Evolutionary conservation across 176 grass and related monocot genomes (phyloP), one percentile per base, ranked within the genome.

Genomic region (Phoenix dactylifera): DNA sequence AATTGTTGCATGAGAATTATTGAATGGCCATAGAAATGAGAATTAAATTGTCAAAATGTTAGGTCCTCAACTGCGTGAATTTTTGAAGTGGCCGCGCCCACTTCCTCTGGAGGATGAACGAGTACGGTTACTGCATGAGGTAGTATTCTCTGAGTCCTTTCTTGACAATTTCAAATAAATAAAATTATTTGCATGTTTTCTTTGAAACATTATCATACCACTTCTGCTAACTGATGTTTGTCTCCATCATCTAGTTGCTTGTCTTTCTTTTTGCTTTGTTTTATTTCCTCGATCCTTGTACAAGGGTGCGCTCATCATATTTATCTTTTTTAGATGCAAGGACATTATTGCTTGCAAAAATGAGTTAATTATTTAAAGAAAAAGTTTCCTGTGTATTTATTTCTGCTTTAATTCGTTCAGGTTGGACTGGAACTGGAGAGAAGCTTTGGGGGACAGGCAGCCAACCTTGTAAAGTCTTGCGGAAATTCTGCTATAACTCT

Each of bases 41-140:
- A 49, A 15, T 62, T 4, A 32, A 64, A 50, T 26, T 71, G 54
- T 84, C 29, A 20, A 60, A 82, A 68, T 59, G 77, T n/a, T 83
- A 91, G 93, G 87, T 9, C 58, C 81, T 4, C 51, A 97, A 63
- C 71, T 97, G 22, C 65, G 84, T 56, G 50, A 85, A 74, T 73
- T 97, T 61, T 66, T 91, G 26, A 85, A 86, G 54, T 97, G 93
- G 92, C 87, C 93, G 35, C 75, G 93, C 15, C 84, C 81, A 76
- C 57, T 97, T 18, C 93, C 93, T 57, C 80, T 86, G 68, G 84
- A 97, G 70, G 93, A 97, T 54, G 93, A 97, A 81, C 72, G 87
- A 71, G 78, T 91, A 4, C 75, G 93, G 14, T 76, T 91, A 44
- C 79, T 91, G 52, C 93, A 83, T 48, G 93, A 97, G 87, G 87